Evolutionary conservation across 169 alveolate species (phyloP).

Genomic region (Eimeria tenella): DNA sequence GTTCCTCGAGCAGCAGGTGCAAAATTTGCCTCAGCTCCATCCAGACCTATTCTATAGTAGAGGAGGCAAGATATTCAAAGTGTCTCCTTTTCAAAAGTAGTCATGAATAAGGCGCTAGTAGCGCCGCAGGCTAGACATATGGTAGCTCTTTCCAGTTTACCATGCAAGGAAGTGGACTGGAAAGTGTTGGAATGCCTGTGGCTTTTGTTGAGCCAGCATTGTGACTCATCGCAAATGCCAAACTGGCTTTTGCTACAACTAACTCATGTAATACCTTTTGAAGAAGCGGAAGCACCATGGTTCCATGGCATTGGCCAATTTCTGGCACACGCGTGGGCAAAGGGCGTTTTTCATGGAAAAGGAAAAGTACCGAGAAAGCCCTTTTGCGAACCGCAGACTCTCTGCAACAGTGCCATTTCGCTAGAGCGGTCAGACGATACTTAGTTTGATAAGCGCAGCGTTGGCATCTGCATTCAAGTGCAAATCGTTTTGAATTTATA

Average conservation of each 20-base stretch:
- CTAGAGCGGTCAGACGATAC: background rate
- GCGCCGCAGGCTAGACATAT: background rate
- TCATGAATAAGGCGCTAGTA: background rate
- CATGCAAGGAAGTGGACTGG: no score
- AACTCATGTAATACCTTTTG: background rate
- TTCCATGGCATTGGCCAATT: background rate
- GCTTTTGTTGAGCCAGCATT: background rate
- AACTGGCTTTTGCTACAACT: background rate
- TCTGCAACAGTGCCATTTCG: background rate
- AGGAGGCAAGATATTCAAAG: slow-evolving; percentile 11
- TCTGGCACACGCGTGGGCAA: background rate
- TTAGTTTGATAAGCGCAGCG: background rate
- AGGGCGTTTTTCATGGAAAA: background rate
- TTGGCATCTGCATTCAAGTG: background rate
- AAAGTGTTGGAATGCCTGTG: background rate
- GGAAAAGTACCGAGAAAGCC: no score
- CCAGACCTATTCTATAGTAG: slow-evolving; percentile 7
- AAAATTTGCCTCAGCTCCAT: background rate
- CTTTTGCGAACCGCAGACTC: background rate
- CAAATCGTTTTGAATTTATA: slow-evolving; percentile 26
- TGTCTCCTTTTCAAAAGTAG: background rate
- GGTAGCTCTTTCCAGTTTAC: no score
- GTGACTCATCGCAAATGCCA: background rate
- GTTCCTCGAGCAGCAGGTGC: slow-evolving; percentile 24
- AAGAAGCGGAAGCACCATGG: background rate